Evolutionary conservation across 257 asterid genomes (phyloP).

Genomic region (Przewalskia tangutica): DNA sequence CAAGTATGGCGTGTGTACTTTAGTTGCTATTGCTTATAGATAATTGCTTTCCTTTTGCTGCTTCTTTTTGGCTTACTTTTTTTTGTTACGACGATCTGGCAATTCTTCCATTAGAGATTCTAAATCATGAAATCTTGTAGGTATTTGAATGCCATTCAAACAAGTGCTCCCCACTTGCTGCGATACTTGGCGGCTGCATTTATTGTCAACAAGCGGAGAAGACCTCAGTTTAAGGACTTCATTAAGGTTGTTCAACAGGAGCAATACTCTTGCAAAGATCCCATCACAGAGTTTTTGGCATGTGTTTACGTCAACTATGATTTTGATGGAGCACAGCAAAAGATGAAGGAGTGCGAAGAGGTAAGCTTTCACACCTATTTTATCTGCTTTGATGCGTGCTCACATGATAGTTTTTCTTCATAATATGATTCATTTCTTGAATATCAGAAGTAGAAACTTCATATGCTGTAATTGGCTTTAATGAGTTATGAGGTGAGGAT

Average conservation of each 20-base stretch:
- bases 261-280: conserved; percentile 74
- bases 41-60: not conserved
- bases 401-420: not conserved
- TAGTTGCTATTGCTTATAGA: not conserved
- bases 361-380: conserved; percentile 32
- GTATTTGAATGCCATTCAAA: conserved; percentile 91
- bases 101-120: not conserved
- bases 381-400: not conserved
- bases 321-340: conserved; percentile 88
- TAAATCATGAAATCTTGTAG: conserved; percentile 20
- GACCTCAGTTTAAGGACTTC: conserved; percentile 91
- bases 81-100: not conserved
- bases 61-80: not conserved
- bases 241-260: conserved; percentile 93
- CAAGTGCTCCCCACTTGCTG: conserved; percentile 90
- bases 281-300: conserved; percentile 85
- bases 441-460: not conserved
- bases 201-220: conserved; percentile 90
- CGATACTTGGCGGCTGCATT: conserved; percentile 94
- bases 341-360: conserved; percentile 98
- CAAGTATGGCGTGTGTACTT: conserved; percentile 43
- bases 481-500: not conserved
- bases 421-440: not conserved
- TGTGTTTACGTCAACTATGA: conserved; percentile 84
- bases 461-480: not conserved